Conservation (phyloP, 2,329 filamentous ascomycete species). For the Aspergillus proliferans region DNA sequence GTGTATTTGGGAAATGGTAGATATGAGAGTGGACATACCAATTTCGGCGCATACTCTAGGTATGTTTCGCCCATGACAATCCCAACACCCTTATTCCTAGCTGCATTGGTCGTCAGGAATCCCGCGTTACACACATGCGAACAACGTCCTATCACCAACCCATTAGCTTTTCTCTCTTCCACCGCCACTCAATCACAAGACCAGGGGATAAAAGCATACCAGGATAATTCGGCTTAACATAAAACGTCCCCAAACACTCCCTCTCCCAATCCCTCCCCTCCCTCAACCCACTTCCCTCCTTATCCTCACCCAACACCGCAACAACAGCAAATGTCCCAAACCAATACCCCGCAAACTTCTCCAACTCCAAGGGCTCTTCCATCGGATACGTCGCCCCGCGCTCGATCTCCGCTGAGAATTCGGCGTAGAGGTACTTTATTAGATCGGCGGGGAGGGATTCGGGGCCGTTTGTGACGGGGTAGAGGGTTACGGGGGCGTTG, state of each 20-base stretch:
- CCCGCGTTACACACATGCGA: conserved; percentile 36
- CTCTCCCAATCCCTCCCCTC: conserved; percentile 29
- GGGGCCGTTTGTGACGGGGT: conserved; percentile 22
- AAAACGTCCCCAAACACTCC: conserved; percentile 35
- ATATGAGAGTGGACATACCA: conserved; percentile 20
- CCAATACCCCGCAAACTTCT: conserved; percentile 31
- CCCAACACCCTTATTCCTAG: conserved; percentile 29
- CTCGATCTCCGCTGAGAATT: conserved; percentile 31
- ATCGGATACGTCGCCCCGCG: conserved; percentile 35
- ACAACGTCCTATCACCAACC: conserved; percentile 25
- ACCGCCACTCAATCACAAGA: not conserved
- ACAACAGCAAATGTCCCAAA: conserved; percentile 35
- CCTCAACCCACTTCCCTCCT: conserved; percentile 7
- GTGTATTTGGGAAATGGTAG: not conserved
- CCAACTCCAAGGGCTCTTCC: conserved; percentile 25
- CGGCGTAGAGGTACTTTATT: conserved; percentile 22
- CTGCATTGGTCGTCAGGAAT: conserved; percentile 28
- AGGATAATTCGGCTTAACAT: conserved; percentile 38
- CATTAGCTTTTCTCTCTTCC: not conserved
- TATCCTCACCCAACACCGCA: conserved; percentile 19
- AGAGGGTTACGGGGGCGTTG: conserved; percentile 17
- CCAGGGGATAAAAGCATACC: conserved; percentile 16
- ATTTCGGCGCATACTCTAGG: conserved; percentile 30
- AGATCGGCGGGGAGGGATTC: conserved; percentile 18
- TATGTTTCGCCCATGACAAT: conserved; percentile 32